These are phyloP conservation scores for Fusarium bulbicola DNA, from an alignment of 2,329 filamentous ascomycete species.

Conservation along the genomic window DNA sequence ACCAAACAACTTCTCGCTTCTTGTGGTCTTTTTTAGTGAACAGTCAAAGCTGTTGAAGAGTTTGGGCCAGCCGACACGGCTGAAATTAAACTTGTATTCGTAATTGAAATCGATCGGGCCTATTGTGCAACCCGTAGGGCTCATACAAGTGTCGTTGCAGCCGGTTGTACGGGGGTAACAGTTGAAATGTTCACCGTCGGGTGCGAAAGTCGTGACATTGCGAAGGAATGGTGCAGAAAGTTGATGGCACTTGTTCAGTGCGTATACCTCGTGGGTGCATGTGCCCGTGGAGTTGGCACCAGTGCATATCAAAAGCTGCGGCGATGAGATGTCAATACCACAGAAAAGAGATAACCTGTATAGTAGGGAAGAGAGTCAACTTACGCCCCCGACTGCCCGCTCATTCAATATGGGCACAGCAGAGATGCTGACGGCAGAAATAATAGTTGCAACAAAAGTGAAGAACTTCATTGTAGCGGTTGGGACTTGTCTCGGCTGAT, in stretches of 20 bases:
- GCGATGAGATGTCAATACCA: neutral
- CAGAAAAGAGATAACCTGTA: neutral
- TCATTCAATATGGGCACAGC: slow-evolving; percentile 48
- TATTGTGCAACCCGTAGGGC: slow-evolving; percentile 62
- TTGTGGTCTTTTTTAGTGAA: slow-evolving; percentile 21
- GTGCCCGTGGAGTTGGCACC: slow-evolving; percentile 59
- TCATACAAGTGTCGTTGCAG: slow-evolving; percentile 58
- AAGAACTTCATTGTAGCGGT: slow-evolving; percentile 46
- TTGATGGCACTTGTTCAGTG: slow-evolving; percentile 57
- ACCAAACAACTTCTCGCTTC: neutral
- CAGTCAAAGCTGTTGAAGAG: slow-evolving; percentile 50
- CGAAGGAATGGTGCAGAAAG: slow-evolving; percentile 51
- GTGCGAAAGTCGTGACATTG: slow-evolving; percentile 60
- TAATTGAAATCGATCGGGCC: slow-evolving; percentile 58
- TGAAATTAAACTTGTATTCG: slow-evolving; percentile 58
- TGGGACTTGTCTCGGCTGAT: neutral
- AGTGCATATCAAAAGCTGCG: slow-evolving; percentile 60
- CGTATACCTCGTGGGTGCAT: slow-evolving; percentile 56
- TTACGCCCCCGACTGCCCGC: slow-evolving; percentile 58
- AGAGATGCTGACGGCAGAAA: slow-evolving; percentile 36
- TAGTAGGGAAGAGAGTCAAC: slow-evolving; percentile 35
- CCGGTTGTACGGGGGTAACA: slow-evolving; percentile 56
- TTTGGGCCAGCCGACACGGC: slow-evolving; percentile 56
- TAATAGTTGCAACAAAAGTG: slow-evolving; percentile 27
- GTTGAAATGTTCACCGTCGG: slow-evolving; percentile 58